Conservation (phyloP, 148 eudicot genomes). For the Rhododendron vialii region DNA sequence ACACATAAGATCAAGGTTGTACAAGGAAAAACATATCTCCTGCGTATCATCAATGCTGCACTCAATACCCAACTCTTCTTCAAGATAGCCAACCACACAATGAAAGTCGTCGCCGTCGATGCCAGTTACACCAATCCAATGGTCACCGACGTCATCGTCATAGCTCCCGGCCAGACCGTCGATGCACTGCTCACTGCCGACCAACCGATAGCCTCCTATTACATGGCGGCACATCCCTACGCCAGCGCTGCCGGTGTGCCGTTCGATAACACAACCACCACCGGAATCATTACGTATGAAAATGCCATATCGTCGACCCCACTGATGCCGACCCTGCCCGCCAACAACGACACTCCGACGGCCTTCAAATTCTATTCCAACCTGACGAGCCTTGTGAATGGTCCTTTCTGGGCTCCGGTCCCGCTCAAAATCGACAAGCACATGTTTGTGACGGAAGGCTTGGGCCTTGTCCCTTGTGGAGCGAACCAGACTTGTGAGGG, state of each 20-base stretch:
- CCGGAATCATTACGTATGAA: conserved; percentile 42
- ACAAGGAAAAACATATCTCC: conserved; percentile 58
- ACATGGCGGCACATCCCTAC: conserved; percentile 62
- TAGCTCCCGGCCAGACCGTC: conserved; percentile 67
- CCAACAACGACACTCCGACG: conserved; percentile 50
- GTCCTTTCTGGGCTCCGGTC: conserved; percentile 40
- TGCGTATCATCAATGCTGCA: conserved; percentile 75
- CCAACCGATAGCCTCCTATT: conserved; percentile 40
- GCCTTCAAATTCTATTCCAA: conserved; percentile 48
- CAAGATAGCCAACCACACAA: conserved; percentile 57
- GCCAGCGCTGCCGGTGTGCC: conserved; percentile 15
- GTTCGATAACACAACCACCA: conserved; percentile 48
- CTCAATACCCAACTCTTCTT: conserved; percentile 68
- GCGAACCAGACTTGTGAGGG: conserved; percentile 39
- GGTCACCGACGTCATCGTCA: conserved; percentile 41
- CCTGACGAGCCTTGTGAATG: conserved; percentile 38
- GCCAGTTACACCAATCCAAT: conserved; percentile 58
- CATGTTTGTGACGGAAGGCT: conserved; percentile 55
- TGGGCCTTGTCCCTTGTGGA: conserved; percentile 50
- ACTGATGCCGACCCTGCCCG: conserved; percentile 43
- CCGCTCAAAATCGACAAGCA: conserved; percentile 35
- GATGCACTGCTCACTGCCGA: conserved; percentile 59
- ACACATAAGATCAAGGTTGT: conserved; percentile 34
- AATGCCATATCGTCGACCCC: conserved; percentile 23
- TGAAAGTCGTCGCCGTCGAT: conserved; percentile 69